phyloP scores from a whole-genome alignment of 73 alveolate species.

The Paramecium primaurelia region DNA sequence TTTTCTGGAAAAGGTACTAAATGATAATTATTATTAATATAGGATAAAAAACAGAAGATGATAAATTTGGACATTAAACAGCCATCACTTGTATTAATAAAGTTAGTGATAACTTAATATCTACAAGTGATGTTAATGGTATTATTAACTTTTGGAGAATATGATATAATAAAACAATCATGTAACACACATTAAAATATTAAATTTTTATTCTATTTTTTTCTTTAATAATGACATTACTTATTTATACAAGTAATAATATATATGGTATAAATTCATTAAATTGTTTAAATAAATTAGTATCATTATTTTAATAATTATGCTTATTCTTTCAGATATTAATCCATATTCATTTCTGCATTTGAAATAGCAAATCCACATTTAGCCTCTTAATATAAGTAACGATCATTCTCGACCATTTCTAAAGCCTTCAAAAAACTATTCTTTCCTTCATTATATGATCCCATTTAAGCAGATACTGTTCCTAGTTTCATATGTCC shows the following conservation, averaged over 20 bases:
- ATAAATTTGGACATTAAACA: slow-evolving; percentile 1
- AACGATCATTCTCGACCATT: slow-evolving; percentile 44
- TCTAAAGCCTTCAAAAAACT: slow-evolving; percentile 46
- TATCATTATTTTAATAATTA: slow-evolving; percentile 11
- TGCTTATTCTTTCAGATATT: neutral
- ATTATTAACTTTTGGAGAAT: slow-evolving; percentile 26
- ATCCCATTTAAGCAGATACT: slow-evolving; percentile 36
- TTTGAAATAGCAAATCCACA: slow-evolving; percentile 60
- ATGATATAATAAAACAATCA: neutral
- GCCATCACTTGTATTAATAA: neutral
- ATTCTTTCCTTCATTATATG: slow-evolving; percentile 35
- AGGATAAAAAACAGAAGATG: neutral
- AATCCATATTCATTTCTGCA: slow-evolving; percentile 41
- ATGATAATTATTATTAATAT: neutral
- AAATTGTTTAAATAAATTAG: neutral
- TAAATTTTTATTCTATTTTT: too few relatives aligned
- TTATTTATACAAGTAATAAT: neutral
- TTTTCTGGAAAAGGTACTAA: neutral
- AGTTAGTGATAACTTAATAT: neutral
- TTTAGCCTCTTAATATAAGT: slow-evolving; percentile 52
- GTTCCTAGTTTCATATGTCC: slow-evolving; percentile 57
- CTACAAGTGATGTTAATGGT: slow-evolving; percentile 50
- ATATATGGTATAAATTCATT: neutral
- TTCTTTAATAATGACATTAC: neutral
- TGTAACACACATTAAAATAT: neutral